phyloP scores from a whole-genome alignment of 371 early-diverging fungal species.

The Entomophthora muscae region DNA sequence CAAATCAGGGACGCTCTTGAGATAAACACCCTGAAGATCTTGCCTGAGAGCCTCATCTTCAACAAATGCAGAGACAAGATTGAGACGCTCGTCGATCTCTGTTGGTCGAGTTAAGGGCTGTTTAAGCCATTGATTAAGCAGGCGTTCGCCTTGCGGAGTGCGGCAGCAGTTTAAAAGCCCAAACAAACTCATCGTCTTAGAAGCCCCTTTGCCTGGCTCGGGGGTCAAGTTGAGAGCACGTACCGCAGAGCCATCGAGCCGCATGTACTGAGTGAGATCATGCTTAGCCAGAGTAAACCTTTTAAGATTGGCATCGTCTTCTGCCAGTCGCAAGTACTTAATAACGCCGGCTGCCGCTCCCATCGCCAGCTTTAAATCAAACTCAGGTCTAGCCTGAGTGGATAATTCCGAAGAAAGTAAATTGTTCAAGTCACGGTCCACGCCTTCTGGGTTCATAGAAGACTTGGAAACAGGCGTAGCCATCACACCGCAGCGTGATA shows the following conservation, averaged over 20 bases:
- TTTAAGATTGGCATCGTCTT: constrained; percentile 55
- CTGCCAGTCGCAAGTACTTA: constrained; percentile 53
- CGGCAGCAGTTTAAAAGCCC: constrained; percentile 79
- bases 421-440: background rate
- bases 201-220: constrained; percentile 9
- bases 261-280: constrained; percentile 80
- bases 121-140: constrained; percentile 83
- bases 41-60: constrained; percentile 51
- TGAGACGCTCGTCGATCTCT: constrained; percentile 48
- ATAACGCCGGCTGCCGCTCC: constrained; percentile 52
- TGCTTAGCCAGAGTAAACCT: constrained; percentile 46
- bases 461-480: constrained; percentile 41
- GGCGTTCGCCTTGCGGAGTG: constrained; percentile 75
- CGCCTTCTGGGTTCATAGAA: constrained; percentile 6
- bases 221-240: constrained; percentile 77
- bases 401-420: background rate
- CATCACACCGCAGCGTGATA: constrained; percentile 58
- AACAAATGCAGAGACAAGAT: constrained; percentile 56
- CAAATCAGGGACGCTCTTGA: constrained; percentile 67
- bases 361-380: constrained; percentile 63
- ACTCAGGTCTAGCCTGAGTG: constrained; percentile 35
- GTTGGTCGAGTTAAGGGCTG: constrained; percentile 68
- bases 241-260: constrained; percentile 79
- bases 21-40: constrained; percentile 29
- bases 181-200: constrained; percentile 58